Base-by-base conservation (phyloP, 257 asterid species). In the Plantago major region DNA sequence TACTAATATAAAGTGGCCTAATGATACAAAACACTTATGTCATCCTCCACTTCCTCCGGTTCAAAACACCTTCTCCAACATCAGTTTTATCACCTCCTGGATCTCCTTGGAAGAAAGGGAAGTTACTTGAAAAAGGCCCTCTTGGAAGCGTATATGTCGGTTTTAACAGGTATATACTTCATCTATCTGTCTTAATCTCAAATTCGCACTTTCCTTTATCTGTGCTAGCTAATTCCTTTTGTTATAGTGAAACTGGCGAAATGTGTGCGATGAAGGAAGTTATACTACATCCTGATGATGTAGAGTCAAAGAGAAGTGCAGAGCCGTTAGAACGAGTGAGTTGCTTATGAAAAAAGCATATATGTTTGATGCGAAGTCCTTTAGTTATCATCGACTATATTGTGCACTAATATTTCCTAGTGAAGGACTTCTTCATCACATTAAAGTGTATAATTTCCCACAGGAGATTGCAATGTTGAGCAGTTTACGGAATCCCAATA, bases 261-360 rank as follows among this genome's bases (percentile, higher is more conserved):
- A 84, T 84, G 95, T 87, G 97, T 78, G 95, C 87, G 28, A 90
- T 90, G 86, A 85, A 83, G 76, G 96, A 90, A 82, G 74, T 77
- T 57, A 63, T 73, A 22, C 73, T 78, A 51, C 72, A 67, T 48
- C 55, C 80, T 44, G 83, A 79, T 65, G 86, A 81, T 69, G 84
- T 78, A 26, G 80, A 72, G 61, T 74, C 88, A 14, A 81, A 75
- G 81, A 83, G 71, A 69, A 67, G 78, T 70, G 87, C 79, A 28
- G 83, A 67, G 73, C 74, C 65, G 63, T 73, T 87, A 71, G 74
- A 75, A 48, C 84, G 77, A 64, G 97, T 87, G 68, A 80, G 92
- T 74, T 66, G 49, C 38, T 28, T n/a, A 11, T 55, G 43, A 3
- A 22, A 42, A 22, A 22, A 22, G 26, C 26, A 22, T 22, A 22